Percentiles rank a stretch among this genome's conserved stretches.
phyloP scores from a whole-genome alignment of 352 stramenopile species.

The Phytophthora ohioensis region DNA sequence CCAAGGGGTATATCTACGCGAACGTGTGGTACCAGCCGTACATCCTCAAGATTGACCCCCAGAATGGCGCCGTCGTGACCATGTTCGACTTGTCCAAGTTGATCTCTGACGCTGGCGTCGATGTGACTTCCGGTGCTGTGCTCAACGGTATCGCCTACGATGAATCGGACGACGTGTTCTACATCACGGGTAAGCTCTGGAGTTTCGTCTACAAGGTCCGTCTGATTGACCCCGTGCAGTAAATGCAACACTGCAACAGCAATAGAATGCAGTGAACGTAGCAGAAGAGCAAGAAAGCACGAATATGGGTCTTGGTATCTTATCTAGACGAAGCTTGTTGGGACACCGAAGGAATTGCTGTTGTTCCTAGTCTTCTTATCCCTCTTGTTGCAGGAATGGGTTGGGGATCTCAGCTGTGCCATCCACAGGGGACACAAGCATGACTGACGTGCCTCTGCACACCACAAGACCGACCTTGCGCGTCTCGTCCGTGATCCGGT shows the following conservation, averaged over 20 bases:
- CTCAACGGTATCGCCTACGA: constrained; percentile 96
- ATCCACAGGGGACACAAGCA: constrained; percentile 92
- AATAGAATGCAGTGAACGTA: constrained; percentile 25
- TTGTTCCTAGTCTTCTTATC: constrained; percentile 40
- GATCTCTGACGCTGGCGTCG: constrained; percentile 64
- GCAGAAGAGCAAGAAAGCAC: constrained; percentile 21
- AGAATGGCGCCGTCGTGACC: constrained; percentile 81
- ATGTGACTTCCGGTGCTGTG: constrained; percentile 68
- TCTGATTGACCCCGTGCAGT: constrained; percentile 57
- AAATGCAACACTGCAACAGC: constrained; percentile 9
- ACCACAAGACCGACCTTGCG: constrained; percentile 95
- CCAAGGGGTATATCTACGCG: constrained; percentile 92
- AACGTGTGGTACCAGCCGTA: constrained; percentile 96
- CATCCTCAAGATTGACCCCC: constrained; percentile 94
- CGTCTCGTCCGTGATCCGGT: constrained; percentile 91
- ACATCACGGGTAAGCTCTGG: constrained; percentile 95
- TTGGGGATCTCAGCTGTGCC: constrained; percentile 94
- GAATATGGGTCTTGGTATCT: constrained; percentile 30
- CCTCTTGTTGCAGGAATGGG: constrained; percentile 91
- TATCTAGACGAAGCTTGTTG: constrained; percentile 27
- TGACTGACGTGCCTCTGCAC: constrained; percentile 93
- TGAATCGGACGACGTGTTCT: constrained; percentile 88
- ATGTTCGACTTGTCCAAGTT: constrained; percentile 89
- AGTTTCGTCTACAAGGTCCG: constrained; percentile 91
- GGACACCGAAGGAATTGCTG: neutral